Conservation (phyloP, 2,329 filamentous ascomycete genomes). For the Curvularia hawaiiensis region DNA sequence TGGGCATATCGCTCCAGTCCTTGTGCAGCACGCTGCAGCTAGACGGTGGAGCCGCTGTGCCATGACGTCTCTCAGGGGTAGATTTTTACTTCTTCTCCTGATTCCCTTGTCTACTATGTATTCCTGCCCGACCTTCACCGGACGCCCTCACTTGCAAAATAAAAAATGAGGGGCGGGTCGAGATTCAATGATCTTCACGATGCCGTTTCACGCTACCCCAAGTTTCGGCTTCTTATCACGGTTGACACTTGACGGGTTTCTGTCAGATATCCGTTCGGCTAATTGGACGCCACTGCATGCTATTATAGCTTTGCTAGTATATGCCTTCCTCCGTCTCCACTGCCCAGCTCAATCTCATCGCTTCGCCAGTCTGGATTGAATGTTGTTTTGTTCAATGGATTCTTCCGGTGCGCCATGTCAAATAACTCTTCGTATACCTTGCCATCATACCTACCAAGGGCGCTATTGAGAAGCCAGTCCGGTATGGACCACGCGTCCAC, state of each 20-base stretch:
- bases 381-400: conserved; percentile 57
- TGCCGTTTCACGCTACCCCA: conserved; percentile 13
- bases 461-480: conserved; percentile 59
- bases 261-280: neutral
- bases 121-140: neutral
- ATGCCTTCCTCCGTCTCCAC: conserved; percentile 45
- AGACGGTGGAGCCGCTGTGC: neutral
- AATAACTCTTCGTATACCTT: conserved; percentile 61
- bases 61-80: conserved; percentile 1
- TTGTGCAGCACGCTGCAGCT: neutral
- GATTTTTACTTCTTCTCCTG: neutral
- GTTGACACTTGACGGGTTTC: conserved; percentile 13
- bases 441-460: conserved; percentile 58
- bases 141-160: conserved; percentile 1
- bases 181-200: neutral
- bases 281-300: neutral
- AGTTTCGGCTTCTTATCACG: conserved; percentile 4
- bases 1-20: conserved; percentile 1
- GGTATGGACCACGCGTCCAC: conserved; percentile 61
- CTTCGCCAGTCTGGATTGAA: conserved; percentile 57
- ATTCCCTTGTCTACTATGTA: neutral
- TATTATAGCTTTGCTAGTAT: conserved; percentile 35
- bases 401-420: conserved; percentile 56
- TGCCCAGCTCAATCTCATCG: conserved; percentile 57
- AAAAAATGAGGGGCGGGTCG: neutral